phyloP scores from a whole-genome alignment of 306 rosid genomes.

The Lablab purpureus region DNA sequence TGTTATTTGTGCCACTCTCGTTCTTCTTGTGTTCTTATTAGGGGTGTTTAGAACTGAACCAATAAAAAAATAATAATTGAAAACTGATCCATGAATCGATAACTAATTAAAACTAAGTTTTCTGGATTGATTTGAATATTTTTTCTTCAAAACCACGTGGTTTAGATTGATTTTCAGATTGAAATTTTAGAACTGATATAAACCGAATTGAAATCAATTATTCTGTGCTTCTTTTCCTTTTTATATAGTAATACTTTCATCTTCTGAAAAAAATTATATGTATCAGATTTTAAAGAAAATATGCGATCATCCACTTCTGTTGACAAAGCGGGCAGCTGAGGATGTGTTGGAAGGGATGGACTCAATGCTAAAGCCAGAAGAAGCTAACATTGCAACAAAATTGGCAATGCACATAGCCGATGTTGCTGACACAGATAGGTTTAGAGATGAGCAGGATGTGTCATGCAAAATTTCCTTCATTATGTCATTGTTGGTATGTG shows the following conservation, averaged over 20 bases:
- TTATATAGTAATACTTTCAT: constrained; percentile 1
- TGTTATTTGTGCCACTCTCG: constrained; percentile 33
- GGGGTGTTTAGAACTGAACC: too few species aligned
- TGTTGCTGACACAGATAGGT: constrained; percentile 69
- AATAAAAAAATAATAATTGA: too few species aligned
- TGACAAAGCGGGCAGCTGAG: constrained; percentile 95
- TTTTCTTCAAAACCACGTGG: too few species aligned
- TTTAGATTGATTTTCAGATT: too few species aligned
- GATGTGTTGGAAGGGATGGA: constrained; percentile 93
- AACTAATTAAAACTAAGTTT: too few species aligned
- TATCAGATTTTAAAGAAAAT: constrained; percentile 89
- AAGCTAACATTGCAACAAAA: constrained; percentile 70
- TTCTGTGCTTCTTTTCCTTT: background rate
- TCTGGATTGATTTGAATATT: too few species aligned
- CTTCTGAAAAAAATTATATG: constrained; percentile 34
- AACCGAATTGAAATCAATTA: too few species aligned
- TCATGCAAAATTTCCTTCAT: constrained; percentile 90
- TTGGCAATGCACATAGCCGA: constrained; percentile 83
- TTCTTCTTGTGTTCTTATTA: constrained; percentile 16
- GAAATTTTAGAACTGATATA: too few species aligned
- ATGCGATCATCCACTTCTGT: constrained; percentile 88
- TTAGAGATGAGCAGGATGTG: constrained; percentile 65
- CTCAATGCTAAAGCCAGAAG: constrained; percentile 71
- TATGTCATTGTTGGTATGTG: constrained; percentile 81
- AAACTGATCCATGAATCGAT: too few species aligned